Evolutionary conservation across 768 basidiomycete genomes (phyloP).

Genomic region (Ephemerocybe angulata): DNA sequence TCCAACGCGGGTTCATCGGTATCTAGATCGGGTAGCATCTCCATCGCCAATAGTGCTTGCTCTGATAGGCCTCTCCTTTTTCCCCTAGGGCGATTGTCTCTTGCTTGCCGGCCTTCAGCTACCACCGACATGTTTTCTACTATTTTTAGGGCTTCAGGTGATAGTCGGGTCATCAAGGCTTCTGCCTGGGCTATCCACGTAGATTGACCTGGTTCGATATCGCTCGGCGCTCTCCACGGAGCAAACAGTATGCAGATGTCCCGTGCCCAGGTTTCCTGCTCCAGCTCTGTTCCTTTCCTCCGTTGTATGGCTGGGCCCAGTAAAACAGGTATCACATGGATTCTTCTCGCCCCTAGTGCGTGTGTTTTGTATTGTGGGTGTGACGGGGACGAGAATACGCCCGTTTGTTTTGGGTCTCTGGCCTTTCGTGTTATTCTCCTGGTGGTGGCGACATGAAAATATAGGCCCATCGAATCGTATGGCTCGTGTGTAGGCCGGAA

Average conservation of each 20-base stretch:
- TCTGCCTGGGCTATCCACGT: not conserved
- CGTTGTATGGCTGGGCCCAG: not conserved
- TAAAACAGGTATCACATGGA: not conserved
- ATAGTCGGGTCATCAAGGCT: not conserved
- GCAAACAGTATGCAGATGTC: slow-evolving; percentile 9
- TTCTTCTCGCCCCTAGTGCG: too few species aligned
- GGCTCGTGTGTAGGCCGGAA: not conserved
- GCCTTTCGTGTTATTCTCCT: too few species aligned
- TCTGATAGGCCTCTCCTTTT: not conserved
- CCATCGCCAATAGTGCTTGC: too few species aligned
- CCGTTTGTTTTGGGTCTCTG: not conserved
- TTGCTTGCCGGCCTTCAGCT: slow-evolving; percentile 2
- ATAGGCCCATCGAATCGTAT: not conserved
- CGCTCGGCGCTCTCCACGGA: not conserved
- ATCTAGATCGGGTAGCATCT: too few species aligned
- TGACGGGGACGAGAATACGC: not conserved
- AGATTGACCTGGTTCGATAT: not conserved
- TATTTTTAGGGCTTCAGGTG: not conserved
- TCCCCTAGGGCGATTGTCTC: not conserved
- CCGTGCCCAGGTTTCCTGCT: not conserved
- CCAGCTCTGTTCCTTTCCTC: not conserved
- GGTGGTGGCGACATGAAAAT: too few species aligned
- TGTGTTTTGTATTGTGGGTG: not conserved
- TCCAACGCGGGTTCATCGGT: too few species aligned
- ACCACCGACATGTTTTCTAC: slow-evolving; percentile 5